Evolutionary conservation across 2,329 filamentous ascomycete genomes (phyloP), one percentile per base, ranked within the genome.

Genomic region (Fusarium sp.): DNA sequence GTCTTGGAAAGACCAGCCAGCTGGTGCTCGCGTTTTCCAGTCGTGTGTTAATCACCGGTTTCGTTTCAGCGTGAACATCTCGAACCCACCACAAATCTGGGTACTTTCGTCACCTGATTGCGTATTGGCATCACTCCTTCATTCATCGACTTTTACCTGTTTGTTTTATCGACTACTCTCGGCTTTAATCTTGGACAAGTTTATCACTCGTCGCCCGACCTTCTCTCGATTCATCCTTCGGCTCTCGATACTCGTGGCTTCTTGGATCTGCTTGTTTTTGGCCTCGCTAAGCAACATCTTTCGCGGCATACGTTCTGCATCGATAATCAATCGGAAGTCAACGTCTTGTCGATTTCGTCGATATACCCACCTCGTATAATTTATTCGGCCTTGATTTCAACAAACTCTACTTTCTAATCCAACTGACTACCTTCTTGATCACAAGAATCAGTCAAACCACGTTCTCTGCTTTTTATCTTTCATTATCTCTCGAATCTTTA

Each of bases 351-450:
- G 67, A 62, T 57, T 67, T 62, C 52, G 73, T 62, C 65, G 64
- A 68, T 67, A 72, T 66, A 73, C 69, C 67, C 52, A 49, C 54
- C 52, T 53, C 72, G 58, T 61, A 73, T 74, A 74, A 74, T 74
- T 70, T 64, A 50, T 33, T 56, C 56, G 50, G 35, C 62, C 60
- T 59, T 58, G 59, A 67, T 56, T 71, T 64, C 49, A 61, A 54
- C 52, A 63, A 62, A 48, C 49, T 32, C 63, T 49, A 68, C 55
- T 58, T 71, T 61, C 51, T 74, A 73, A 73, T 75, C 65, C 61
- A 46, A 66, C 57, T 40, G 60, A 65, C 56, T 57, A 47, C 43
- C 49, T 62, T 48, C 60, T 68, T 68, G 19, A 26, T 43, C 52
- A n/a, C 51, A 52, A 63, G 71, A 67, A 37, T 49, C 47, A 46